These are phyloP conservation scores for Alternaria burnsii DNA, from an alignment of 2,329 filamentous ascomycete species.

Conservation along the genomic window DNA sequence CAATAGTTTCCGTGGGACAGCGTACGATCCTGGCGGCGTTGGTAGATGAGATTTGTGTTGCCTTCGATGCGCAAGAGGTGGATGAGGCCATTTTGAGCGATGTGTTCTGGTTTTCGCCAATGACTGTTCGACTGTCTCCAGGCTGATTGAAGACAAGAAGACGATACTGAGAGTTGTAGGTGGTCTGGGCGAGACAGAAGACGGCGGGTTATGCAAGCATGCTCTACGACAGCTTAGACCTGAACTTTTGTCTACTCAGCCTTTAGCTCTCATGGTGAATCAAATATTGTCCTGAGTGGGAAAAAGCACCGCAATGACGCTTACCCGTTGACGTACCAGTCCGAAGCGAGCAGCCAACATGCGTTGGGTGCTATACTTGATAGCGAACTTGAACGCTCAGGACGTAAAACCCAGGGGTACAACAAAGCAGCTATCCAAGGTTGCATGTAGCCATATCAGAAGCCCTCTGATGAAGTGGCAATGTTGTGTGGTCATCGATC, in stretches of 20 bases:
- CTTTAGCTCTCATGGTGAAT: slow-evolving; percentile 11
- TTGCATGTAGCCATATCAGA: slow-evolving; percentile 31
- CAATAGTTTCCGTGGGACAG: slow-evolving; percentile 35
- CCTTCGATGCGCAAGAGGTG: background rate
- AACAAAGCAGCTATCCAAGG: slow-evolving; percentile 22
- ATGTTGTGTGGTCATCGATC: slow-evolving; percentile 38
- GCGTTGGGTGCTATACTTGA: slow-evolving; percentile 18
- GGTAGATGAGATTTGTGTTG: slow-evolving; percentile 14
- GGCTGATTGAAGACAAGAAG: background rate
- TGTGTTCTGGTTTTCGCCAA: slow-evolving; percentile 11
- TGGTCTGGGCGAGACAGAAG: background rate
- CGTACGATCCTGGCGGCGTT: slow-evolving; percentile 35
- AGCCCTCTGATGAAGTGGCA: slow-evolving; percentile 30
- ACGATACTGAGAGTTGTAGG: background rate
- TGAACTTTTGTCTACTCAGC: slow-evolving; percentile 9
- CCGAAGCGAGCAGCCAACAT: slow-evolving; percentile 24
- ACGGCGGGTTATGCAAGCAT: background rate
- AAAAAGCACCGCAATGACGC: slow-evolving; percentile 14
- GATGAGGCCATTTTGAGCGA: background rate
- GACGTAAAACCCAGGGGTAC: slow-evolving; percentile 24
- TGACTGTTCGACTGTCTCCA: background rate
- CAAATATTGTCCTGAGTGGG: slow-evolving; percentile 11
- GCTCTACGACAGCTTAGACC: background rate
- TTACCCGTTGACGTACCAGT: slow-evolving; percentile 9
- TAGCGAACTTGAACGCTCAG: slow-evolving; percentile 26